Percentiles rank a stretch among this genome's conserved stretches.
These are phyloP conservation scores for Gastrolobium bilobum DNA, from an alignment of 306 rosid species.

Conservation along the genomic window DNA sequence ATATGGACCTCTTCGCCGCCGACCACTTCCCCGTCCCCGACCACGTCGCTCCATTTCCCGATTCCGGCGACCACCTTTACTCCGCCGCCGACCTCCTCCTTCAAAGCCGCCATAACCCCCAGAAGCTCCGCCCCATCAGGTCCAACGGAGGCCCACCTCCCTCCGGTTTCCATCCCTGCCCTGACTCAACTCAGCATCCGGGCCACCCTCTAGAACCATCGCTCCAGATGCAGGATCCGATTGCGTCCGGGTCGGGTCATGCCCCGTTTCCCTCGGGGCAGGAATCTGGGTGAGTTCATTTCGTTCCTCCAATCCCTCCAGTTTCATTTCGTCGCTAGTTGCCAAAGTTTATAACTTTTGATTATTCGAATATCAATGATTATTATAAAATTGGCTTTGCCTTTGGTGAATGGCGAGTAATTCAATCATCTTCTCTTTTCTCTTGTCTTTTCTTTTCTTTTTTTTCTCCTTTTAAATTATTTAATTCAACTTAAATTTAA, in stretches of 20 bases:
- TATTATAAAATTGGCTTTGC: background rate
- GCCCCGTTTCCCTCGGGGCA: slow-evolving; percentile 3
- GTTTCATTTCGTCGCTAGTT: background rate
- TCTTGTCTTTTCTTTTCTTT: background rate
- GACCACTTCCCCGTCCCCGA: slow-evolving; percentile 70
- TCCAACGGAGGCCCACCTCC: background rate
- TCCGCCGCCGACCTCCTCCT: slow-evolving; percentile 46
- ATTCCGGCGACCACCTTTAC: slow-evolving; percentile 68
- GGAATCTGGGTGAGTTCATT: slow-evolving; percentile 63
- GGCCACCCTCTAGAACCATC: slow-evolving; percentile 28
- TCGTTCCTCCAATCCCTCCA: background rate
- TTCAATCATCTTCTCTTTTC: too few relatives aligned
- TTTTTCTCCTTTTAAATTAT: background rate
- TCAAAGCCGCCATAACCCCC: slow-evolving; percentile 61
- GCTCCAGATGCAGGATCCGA: slow-evolving; percentile 18
- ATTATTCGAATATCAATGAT: background rate
- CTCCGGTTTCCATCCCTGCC: background rate
- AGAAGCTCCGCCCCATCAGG: slow-evolving; percentile 89
- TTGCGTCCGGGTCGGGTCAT: slow-evolving; percentile 54
- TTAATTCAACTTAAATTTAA: slow-evolving; percentile 33
- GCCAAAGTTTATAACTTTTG: slow-evolving; percentile 3
- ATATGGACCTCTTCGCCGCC: slow-evolving; percentile 64
- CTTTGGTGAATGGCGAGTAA: background rate
- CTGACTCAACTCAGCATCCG: background rate
- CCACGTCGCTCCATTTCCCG: slow-evolving; percentile 76